A percentile compares a stretch with the other conserved stretches of the same genome.
Conservation (phyloP, 164 flowering plant genomes). For the Stephania cephalantha region DNA sequence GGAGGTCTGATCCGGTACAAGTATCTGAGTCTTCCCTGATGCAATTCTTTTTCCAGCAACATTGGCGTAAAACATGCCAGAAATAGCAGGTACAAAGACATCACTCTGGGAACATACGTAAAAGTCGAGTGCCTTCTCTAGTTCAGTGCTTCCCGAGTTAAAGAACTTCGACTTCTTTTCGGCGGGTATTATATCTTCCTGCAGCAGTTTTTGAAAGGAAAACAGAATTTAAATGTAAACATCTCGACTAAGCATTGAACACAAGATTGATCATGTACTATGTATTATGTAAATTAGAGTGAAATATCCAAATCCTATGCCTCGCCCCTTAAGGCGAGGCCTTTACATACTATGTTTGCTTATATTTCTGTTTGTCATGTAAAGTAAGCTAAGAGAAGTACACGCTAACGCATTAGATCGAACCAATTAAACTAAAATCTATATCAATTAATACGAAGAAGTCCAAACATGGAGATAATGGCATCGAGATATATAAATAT, state of each 20-base stretch:
- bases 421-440: too few relatives aligned
- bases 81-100: conserved; percentile 87
- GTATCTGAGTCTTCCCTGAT: conserved; percentile 54
- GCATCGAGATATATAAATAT: not conserved
- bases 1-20: conserved; percentile 55
- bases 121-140: conserved; percentile 76
- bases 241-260: not conserved
- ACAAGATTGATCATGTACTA: not conserved
- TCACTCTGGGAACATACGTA: conserved; percentile 79
- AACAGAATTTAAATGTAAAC: not conserved
- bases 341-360: too few relatives aligned
- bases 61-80: conserved; percentile 78
- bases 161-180: conserved; percentile 62
- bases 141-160: conserved; percentile 37
- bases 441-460: too few relatives aligned
- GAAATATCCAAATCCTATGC: not conserved
- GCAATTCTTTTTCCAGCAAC: conserved; percentile 82
- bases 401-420: too few relatives aligned
- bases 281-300: too few relatives aligned
- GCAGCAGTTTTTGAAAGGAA: conserved; percentile 23
- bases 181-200: conserved; percentile 78
- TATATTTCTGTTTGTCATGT: too few relatives aligned
- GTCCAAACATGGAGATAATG: too few relatives aligned
- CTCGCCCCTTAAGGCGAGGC: not conserved
- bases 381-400: too few relatives aligned